Base-by-base conservation (phyloP, 2,329 filamentous ascomycete genomes). In the Pseudocercospora vitis region DNA sequence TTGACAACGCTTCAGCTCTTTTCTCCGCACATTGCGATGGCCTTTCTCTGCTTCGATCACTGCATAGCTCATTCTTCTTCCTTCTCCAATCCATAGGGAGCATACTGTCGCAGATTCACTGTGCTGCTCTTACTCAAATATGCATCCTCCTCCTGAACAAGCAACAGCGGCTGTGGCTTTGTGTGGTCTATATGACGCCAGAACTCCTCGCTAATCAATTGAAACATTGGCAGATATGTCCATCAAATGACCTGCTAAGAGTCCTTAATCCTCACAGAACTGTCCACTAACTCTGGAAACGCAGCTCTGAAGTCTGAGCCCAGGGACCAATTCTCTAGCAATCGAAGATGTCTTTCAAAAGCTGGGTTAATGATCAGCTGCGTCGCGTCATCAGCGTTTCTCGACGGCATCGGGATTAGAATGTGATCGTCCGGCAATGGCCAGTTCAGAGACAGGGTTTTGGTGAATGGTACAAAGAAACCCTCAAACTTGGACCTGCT, bases 391-490 rank as follows among this genome's bases (percentile, higher is more conserved):
- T 52, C 50, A 3, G 77, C 16, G 19, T 39, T 44, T 12, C 44
- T 48, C n/a, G 28, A 48, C 14, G 50, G 49, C 11, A 48, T 57
- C 21, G 56, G 53, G 4, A 80, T 73, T 21, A 96, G 75, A 29
- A 85, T 83, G 62, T 91, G 86, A 0, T 81, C 83, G 1, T 84
- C 79, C 52, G 89, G 85, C 66, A 95, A 92, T 0, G 87, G 87
- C 91, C 91, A 96, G 62, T 91, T 94, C 12, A 96, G 71, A 21
- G 80, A 84, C 19, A 96, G 66, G 0, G 86, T 91, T 1, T 80
- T 82, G 1, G 88, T 94, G 69, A 85, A 95, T 0, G 88, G 87
- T 14, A 92, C 81, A 69, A 92, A 94, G 76, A 91, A 95, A 62
- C 87, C 82, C 53, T 91, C 86, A 64, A 95, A 92, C 0, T 81